Percentiles rank a stretch among this genome's conserved stretches.
Conservation (phyloP, 495 filamentous ascomycete species). For the Penicillium ochrochloron region DNA sequence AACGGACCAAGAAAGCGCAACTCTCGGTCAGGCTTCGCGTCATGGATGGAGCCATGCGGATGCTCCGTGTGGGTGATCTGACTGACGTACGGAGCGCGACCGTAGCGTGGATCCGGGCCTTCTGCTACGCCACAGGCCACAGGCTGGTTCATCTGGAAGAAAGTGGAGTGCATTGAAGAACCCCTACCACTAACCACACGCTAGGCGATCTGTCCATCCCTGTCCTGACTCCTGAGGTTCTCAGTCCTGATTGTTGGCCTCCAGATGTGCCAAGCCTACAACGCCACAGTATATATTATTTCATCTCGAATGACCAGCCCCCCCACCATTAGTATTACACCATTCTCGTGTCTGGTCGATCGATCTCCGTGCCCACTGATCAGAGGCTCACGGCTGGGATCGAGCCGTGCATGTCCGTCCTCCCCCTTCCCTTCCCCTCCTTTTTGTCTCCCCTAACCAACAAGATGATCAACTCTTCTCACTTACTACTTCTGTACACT, state of each 20-base stretch:
- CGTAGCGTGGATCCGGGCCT: slow-evolving; percentile 20
- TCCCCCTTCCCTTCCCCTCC: neutral
- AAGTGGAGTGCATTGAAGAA: slow-evolving; percentile 37
- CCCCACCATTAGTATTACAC: slow-evolving; percentile 2
- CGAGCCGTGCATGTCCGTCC: slow-evolving; percentile 24
- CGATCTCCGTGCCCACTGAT: slow-evolving; percentile 34
- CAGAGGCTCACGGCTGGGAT: slow-evolving; percentile 28
- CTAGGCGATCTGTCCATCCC: slow-evolving; percentile 30
- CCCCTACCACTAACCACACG: slow-evolving; percentile 10
- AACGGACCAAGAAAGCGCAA: neutral
- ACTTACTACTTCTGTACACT: neutral
- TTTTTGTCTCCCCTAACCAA: neutral
- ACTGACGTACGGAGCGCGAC: slow-evolving; percentile 32
- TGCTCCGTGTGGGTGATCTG: slow-evolving; percentile 30
- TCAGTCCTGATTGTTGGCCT: neutral
- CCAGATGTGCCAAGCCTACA: slow-evolving; percentile 11
- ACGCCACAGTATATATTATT: slow-evolving; percentile 19
- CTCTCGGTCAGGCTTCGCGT: slow-evolving; percentile 10
- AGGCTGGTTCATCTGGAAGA: slow-evolving; percentile 31
- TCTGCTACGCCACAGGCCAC: slow-evolving; percentile 15
- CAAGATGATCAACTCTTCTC: neutral
- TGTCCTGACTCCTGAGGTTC: slow-evolving; percentile 21
- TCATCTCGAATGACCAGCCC: slow-evolving; percentile 17
- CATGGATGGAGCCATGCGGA: slow-evolving; percentile 24
- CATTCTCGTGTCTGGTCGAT: slow-evolving; percentile 26